Evolutionary conservation across 257 asterid species (phyloP).

Genomic region (Cruciata laevipes): DNA sequence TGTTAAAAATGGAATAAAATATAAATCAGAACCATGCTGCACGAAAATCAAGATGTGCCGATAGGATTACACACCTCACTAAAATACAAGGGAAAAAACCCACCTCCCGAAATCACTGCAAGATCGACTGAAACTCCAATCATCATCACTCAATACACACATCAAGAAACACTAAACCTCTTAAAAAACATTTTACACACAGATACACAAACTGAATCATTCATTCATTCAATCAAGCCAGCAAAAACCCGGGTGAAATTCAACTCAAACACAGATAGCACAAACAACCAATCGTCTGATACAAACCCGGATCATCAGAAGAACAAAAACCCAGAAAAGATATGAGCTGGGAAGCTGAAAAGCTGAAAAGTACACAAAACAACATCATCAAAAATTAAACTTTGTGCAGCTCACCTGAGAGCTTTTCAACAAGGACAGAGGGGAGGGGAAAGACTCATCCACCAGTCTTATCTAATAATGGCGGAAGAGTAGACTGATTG

Average conservation of each 20-base stretch:
- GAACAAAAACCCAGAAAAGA: conserved; percentile 1
- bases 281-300: conserved; percentile 15
- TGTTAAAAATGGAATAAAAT: not conserved
- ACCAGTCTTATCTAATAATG: conserved; percentile 29
- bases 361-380: not conserved
- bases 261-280: conserved; percentile 16
- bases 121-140: conserved; percentile 26
- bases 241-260: conserved; percentile 24
- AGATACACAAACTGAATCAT: conserved; percentile 12
- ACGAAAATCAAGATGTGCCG: not conserved
- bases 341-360: conserved; percentile 6
- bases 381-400: conserved; percentile 10
- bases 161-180: conserved; percentile 21
- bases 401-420: conserved; percentile 23
- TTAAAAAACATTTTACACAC: conserved; percentile 9
- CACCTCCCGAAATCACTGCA: conserved; percentile 10
- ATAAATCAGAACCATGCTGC: not conserved
- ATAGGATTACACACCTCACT: not conserved
- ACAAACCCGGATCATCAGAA: conserved; percentile 19
- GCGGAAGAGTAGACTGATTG: conserved; percentile 23
- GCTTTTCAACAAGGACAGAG: conserved; percentile 18
- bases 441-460: conserved; percentile 14
- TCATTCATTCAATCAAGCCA: conserved; percentile 16
- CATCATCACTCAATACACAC: conserved; percentile 19
- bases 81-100: not conserved